Evolutionary conservation across 805 yeast species (phyloP).

Genomic region (Nakazawaea pomicola): DNA sequence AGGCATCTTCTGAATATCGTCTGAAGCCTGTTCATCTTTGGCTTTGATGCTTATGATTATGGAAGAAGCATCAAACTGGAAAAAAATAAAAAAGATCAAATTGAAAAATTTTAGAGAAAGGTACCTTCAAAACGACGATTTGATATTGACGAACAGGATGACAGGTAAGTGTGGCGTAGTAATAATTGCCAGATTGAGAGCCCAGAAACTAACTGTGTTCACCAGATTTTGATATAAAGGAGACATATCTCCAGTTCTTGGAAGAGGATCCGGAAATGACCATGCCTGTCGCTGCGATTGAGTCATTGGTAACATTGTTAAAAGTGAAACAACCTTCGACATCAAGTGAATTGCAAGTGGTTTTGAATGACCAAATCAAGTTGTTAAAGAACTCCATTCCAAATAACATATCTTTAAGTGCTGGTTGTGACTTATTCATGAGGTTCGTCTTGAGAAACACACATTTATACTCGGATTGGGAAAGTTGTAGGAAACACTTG

Average conservation of each 20-base stretch:
- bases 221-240: constrained; percentile 68
- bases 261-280: constrained; percentile 94
- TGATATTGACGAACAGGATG: no score
- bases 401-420: constrained; percentile 88
- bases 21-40: neutral
- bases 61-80: neutral
- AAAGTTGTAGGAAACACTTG: constrained; percentile 78
- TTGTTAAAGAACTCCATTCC: constrained; percentile 74
- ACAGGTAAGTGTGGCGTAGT: neutral
- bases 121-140: no score
- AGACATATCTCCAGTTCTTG: constrained; percentile 73
- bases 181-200: neutral
- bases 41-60: neutral
- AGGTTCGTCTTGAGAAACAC: constrained; percentile 88
- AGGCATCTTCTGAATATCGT: neutral
- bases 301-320: constrained; percentile 80
- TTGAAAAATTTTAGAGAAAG: neutral
- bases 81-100: neutral
- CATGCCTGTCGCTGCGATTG: constrained; percentile 99
- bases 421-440: constrained; percentile 96
- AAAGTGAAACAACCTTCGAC: constrained; percentile 85
- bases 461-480: constrained; percentile 90
- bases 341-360: constrained; percentile 83
- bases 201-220: neutral
- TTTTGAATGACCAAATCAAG: constrained; percentile 71